A percentile compares a stretch with the other conserved stretches of the same genome.
Conservation (phyloP, 352 stramenopile genomes). For the Phytophthora pistaciae region DNA sequence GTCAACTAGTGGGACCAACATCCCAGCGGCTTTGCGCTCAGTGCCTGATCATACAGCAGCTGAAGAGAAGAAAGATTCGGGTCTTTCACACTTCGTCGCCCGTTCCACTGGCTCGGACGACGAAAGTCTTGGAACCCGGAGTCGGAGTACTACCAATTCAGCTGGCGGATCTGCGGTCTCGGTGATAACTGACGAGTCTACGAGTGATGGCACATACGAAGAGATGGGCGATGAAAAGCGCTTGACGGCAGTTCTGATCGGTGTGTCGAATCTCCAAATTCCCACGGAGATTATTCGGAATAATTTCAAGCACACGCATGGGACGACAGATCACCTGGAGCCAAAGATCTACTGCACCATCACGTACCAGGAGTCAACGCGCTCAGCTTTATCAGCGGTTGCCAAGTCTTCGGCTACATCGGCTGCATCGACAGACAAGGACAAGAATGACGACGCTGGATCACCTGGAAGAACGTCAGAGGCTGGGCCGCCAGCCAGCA, state of each 20-base stretch:
- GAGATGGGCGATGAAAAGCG: constrained; percentile 74
- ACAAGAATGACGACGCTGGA: constrained; percentile 21
- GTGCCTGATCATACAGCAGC: constrained; percentile 20
- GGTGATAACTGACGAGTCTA: constrained; percentile 73
- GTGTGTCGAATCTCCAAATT: constrained; percentile 79
- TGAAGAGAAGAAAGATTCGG: constrained; percentile 42
- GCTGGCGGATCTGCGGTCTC: constrained; percentile 48
- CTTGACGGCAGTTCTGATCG: constrained; percentile 77
- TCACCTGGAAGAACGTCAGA: constrained; percentile 12
- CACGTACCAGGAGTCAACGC: constrained; percentile 79
- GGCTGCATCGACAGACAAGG: constrained; percentile 14
- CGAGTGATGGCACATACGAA: constrained; percentile 68
- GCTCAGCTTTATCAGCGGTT: constrained; percentile 74
- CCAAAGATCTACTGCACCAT: constrained; percentile 88
- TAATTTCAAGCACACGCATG: constrained; percentile 49
- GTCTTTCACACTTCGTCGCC: constrained; percentile 34
- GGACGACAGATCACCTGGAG: constrained; percentile 40
- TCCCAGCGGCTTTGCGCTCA: constrained; percentile 33
- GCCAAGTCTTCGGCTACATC: constrained; percentile 47
- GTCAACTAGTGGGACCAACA: constrained; percentile 55
- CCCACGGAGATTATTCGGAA: constrained; percentile 41
- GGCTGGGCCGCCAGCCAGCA: constrained; percentile 14
- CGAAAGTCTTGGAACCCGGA: constrained; percentile 22
- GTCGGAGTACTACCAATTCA: constrained; percentile 31
- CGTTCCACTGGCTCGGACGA: constrained; percentile 19